Conservation (phyloP, 2,329 filamentous ascomycete species). For the Aspergillus sp. region DNA sequence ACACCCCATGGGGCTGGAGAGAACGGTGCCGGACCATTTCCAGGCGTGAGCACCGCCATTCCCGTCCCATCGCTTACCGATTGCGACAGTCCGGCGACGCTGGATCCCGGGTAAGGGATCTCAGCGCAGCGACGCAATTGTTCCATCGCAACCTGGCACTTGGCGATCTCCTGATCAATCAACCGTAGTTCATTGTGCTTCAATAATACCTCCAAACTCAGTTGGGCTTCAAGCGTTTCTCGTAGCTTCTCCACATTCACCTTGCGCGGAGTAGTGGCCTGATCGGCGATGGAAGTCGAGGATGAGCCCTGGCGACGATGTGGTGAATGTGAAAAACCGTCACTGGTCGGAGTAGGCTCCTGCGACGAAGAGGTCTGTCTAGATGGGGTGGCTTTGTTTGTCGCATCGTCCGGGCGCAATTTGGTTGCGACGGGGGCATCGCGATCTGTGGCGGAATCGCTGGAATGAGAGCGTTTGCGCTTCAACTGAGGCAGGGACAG, state of each 20-base stretch:
- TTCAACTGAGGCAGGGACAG: constrained; percentile 47
- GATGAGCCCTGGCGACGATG: neutral
- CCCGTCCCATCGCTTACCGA: constrained; percentile 72
- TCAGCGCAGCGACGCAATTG: constrained; percentile 88
- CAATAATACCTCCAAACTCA: constrained; percentile 84
- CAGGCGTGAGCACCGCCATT: constrained; percentile 58
- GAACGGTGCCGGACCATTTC: constrained; percentile 62
- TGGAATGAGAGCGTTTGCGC: constrained; percentile 53
- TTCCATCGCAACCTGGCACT: constrained; percentile 89
- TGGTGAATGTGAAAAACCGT: too few species aligned
- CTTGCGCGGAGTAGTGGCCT: constrained; percentile 15
- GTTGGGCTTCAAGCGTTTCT: constrained; percentile 76
- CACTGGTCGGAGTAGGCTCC: neutral
- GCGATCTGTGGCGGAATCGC: constrained; percentile 28
- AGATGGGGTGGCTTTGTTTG: constrained; percentile 6
- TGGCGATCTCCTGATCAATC: constrained; percentile 93
- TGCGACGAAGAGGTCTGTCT: constrained; percentile 5
- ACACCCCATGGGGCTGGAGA: constrained; percentile 89
- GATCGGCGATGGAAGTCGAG: constrained; percentile 9
- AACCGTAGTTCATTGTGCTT: constrained; percentile 93
- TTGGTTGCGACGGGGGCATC: constrained; percentile 27
- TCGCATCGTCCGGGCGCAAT: constrained; percentile 24
- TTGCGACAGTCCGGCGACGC: constrained; percentile 54
- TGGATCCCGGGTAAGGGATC: constrained; percentile 77
- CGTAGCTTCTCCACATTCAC: constrained; percentile 49